phyloP scores from a whole-genome alignment of 768 basidiomycete species.

The Mycena haematopus region DNA sequence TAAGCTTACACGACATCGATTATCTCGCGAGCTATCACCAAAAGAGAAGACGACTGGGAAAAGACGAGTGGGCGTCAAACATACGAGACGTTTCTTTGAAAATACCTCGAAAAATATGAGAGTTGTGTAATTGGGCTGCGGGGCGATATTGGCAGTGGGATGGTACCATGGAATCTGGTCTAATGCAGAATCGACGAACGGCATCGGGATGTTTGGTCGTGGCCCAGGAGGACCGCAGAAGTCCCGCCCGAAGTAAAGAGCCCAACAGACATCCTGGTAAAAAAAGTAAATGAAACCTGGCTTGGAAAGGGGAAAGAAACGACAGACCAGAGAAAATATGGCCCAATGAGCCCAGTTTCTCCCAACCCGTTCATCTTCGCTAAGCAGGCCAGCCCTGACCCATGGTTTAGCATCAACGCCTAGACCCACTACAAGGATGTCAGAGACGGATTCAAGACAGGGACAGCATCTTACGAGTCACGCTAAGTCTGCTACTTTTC shows the following conservation, averaged over 20 bases:
- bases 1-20: slow-evolving; percentile 44
- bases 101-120: slow-evolving; percentile 35
- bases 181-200: slow-evolving; percentile 40
- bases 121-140: slow-evolving; percentile 33
- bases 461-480: slow-evolving; percentile 11
- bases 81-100: no score
- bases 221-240: slow-evolving; percentile 37
- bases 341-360: slow-evolving; percentile 51
- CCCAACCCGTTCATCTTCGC: slow-evolving; percentile 42
- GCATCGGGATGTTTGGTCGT: slow-evolving; percentile 37
- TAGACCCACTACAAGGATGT: slow-evolving; percentile 42
- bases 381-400: slow-evolving; percentile 46
- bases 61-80: slow-evolving; percentile 32
- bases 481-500: slow-evolving; percentile 16
- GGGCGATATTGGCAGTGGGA: slow-evolving; percentile 36
- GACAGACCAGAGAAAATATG: slow-evolving; percentile 39
- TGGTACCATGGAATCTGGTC: slow-evolving; percentile 42
- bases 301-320: not conserved
- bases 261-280: slow-evolving; percentile 51
- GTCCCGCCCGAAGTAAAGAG: slow-evolving; percentile 51
- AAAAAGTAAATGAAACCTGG: not conserved
- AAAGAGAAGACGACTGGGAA: slow-evolving; percentile 38
- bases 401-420: slow-evolving; percentile 45
- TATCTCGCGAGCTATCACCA: slow-evolving; percentile 39
- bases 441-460: not conserved